Conservation (phyloP, 1,139 yeast species). For the Meyerozyma athensensis region DNA sequence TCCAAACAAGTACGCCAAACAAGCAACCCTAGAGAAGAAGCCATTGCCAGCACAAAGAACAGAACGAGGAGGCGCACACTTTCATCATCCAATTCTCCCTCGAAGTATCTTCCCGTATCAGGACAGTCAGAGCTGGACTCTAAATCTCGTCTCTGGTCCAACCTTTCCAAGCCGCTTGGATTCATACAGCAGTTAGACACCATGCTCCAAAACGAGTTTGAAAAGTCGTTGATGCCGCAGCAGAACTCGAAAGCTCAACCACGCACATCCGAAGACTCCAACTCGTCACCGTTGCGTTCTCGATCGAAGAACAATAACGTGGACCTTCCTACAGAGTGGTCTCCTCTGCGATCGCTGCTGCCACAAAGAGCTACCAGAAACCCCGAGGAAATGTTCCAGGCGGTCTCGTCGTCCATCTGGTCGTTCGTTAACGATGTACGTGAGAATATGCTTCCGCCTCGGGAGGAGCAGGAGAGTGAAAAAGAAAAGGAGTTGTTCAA, state of each 20-base stretch:
- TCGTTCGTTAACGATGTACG: conserved; percentile 43
- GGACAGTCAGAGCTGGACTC: conserved; percentile 9
- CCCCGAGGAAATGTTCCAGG: conserved; percentile 36
- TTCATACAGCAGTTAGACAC: conserved; percentile 67
- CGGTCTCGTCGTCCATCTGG: conserved; percentile 43
- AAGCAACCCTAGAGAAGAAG: conserved; percentile 34
- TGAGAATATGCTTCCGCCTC: conserved; percentile 32
- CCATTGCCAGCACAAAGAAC: conserved; percentile 27
- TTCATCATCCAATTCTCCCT: conserved; percentile 13
- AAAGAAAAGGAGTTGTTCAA: conserved; percentile 16
- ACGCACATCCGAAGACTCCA: not conserved
- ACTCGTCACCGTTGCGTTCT: conserved; percentile 1
- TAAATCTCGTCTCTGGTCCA: conserved; percentile 31
- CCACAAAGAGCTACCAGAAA: not conserved
- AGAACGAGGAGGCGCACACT: conserved; percentile 20
- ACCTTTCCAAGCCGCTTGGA: conserved; percentile 53
- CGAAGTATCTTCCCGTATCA: conserved; percentile 5
- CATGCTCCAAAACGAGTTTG: conserved; percentile 62
- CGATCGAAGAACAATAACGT: not conserved
- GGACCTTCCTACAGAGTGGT: not conserved
- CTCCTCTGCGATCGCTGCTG: conserved; percentile 1
- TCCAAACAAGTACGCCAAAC: conserved; percentile 7
- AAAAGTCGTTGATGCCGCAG: conserved; percentile 34
- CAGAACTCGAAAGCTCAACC: not conserved
- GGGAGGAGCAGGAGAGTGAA: conserved; percentile 25